phyloP scores from a whole-genome alignment of 805 yeast genomes.

The Isabelozyma gotoi region DNA sequence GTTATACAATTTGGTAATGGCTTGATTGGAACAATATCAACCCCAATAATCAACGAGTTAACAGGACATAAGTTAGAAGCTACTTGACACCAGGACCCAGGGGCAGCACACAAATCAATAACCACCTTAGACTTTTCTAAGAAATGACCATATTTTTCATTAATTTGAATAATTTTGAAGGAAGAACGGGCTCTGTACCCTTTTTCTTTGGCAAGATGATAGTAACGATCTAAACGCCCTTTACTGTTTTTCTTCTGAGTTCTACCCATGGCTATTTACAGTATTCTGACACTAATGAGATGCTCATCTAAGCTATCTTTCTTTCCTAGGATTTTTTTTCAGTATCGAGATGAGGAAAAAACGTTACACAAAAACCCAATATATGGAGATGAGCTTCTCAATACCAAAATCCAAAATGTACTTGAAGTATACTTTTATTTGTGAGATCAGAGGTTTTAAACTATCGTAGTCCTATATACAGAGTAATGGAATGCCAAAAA shows the following conservation, averaged over 20 bases:
- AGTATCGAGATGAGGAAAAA: not conserved
- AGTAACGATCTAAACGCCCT: slow-evolving; percentile 99
- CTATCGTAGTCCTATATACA: too few relatives aligned
- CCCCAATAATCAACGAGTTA: slow-evolving; percentile 93
- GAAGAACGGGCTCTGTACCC: slow-evolving; percentile 99
- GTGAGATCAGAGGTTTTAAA: too few relatives aligned
- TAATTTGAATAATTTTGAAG: slow-evolving; percentile 89
- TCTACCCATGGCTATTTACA: slow-evolving; percentile 64
- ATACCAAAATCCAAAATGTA: not conserved
- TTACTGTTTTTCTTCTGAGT: slow-evolving; percentile 93
- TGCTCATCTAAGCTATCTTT: not conserved
- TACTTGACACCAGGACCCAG: slow-evolving; percentile 99
- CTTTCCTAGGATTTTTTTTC: not conserved
- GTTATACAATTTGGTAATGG: slow-evolving; percentile 94
- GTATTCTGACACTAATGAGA: not conserved
- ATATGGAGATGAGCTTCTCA: not conserved
- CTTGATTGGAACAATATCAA: slow-evolving; percentile 97
- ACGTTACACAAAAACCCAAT: not conserved
- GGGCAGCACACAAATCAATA: slow-evolving; percentile 97
- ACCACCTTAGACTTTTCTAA: slow-evolving; percentile 93
- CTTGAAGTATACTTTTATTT: too few relatives aligned
- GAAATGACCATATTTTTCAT: slow-evolving; percentile 95
- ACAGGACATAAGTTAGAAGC: slow-evolving; percentile 92
- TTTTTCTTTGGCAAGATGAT: slow-evolving; percentile 93
- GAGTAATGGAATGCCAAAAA: not conserved